phyloP scores from a whole-genome alignment of 441 rosid genomes.

The Codiaeum variegatum region DNA sequence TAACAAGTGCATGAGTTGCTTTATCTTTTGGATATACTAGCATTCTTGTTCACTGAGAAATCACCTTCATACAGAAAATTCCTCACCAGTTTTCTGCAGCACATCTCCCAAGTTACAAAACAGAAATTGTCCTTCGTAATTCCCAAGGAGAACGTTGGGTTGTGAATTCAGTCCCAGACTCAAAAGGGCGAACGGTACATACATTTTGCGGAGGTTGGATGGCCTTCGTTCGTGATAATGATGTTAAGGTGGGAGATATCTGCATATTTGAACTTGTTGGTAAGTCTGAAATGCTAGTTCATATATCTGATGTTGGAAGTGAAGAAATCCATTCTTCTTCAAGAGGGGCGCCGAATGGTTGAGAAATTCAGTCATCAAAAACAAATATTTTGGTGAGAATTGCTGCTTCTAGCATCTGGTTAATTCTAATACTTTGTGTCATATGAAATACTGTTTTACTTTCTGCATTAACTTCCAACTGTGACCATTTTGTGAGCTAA shows the following conservation, averaged over 20 bases:
- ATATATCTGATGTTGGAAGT: slow-evolving; percentile 41
- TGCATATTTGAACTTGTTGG: slow-evolving; percentile 62
- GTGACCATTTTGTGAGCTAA: not conserved
- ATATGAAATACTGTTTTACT: not conserved
- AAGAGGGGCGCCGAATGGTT: slow-evolving; percentile 8
- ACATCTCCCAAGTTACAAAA: slow-evolving; percentile 52
- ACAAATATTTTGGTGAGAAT: slow-evolving; percentile 7
- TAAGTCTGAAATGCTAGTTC: slow-evolving; percentile 50
- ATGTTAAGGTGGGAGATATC: slow-evolving; percentile 47
- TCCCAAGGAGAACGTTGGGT: slow-evolving; percentile 45
- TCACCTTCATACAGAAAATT: slow-evolving; percentile 43
- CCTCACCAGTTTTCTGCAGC: slow-evolving; percentile 52
- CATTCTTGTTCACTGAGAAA: slow-evolving; percentile 5
- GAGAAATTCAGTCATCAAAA: not conserved
- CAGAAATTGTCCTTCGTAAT: slow-evolving; percentile 51
- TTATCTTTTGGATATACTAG: not conserved
- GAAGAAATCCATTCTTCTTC: slow-evolving; percentile 21
- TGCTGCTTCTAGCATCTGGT: not conserved
- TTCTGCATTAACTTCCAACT: not conserved
- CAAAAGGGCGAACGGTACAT: slow-evolving; percentile 47
- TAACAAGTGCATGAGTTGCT: not conserved
- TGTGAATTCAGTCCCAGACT: slow-evolving; percentile 61
- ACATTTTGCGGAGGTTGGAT: slow-evolving; percentile 71
- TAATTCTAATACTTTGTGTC: slow-evolving; percentile 6
- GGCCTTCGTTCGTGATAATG: slow-evolving; percentile 61